Percentiles rank a stretch among this genome's conserved stretches.
Evolutionary conservation across 306 rosid species (phyloP).

Genomic region (Pterocarpus macrocarpus): DNA sequence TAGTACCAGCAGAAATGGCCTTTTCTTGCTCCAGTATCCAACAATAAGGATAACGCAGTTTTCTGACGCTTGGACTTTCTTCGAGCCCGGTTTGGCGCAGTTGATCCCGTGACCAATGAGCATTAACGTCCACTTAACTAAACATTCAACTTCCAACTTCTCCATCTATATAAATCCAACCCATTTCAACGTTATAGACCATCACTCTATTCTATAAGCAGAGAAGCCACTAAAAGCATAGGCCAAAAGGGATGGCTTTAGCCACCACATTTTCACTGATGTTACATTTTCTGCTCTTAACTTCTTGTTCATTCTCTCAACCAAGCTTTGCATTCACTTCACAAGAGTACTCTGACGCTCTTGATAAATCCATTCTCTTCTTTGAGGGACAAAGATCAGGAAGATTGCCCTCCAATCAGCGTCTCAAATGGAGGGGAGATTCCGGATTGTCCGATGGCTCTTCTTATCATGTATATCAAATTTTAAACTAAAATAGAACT

Average conservation of each 20-base stretch:
- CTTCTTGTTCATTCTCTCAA: conserved; percentile 43
- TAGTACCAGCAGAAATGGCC: background rate
- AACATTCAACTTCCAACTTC: conserved; percentile 53
- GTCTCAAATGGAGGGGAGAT: conserved; percentile 73
- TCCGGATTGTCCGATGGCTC: conserved; percentile 92
- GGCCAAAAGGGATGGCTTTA: conserved; percentile 45
- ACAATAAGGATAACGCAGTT: conserved; percentile 31
- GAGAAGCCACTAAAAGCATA: background rate
- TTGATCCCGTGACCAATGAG: conserved; percentile 70
- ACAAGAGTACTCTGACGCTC: conserved; percentile 70
- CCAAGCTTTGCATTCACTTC: conserved; percentile 64
- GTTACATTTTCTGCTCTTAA: conserved; percentile 32
- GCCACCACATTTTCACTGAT: conserved; percentile 38
- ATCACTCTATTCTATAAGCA: background rate
- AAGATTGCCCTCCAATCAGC: conserved; percentile 72
- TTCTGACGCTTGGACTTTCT: conserved; percentile 25
- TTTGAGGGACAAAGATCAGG: conserved; percentile 90
- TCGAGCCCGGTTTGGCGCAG: conserved; percentile 56
- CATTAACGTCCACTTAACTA: conserved; percentile 53
- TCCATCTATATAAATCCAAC: conserved; percentile 47
- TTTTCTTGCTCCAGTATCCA: conserved; percentile 28
- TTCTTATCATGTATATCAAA: conserved; percentile 67
- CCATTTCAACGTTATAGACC: conserved; percentile 10
- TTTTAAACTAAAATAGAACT: background rate
- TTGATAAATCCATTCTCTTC: conserved; percentile 83